These are phyloP conservation scores for Trypanosoma melophagium DNA, from an alignment of 208 protist species.

Conservation along the genomic window DNA sequence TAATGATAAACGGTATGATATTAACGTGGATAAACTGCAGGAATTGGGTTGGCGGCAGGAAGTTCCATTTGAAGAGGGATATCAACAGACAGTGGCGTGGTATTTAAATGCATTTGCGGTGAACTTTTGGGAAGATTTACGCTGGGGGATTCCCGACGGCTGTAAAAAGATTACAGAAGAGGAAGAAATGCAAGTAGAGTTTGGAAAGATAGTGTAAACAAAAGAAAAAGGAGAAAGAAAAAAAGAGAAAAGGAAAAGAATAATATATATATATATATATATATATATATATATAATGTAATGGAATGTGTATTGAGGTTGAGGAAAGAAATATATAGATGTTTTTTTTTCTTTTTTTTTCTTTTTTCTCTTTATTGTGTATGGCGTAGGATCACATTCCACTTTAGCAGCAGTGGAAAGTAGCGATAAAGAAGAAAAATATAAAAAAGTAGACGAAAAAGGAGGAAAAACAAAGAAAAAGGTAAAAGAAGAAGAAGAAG, in stretches of 20 bases:
- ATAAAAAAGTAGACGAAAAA: too few species aligned
- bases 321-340: constrained; percentile 1
- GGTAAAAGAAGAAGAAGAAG: constrained; percentile 12
- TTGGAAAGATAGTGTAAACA: too few species aligned
- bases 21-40: constrained; percentile 54
- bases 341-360: constrained; percentile 20
- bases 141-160: constrained; percentile 19
- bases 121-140: constrained; percentile 37
- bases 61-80: constrained; percentile 55
- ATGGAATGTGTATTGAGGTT: not conserved
- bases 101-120: constrained; percentile 36
- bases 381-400: too few species aligned
- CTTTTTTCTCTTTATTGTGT: too few species aligned
- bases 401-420: too few species aligned
- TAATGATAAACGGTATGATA: constrained; percentile 90
- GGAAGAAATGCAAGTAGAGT: not conserved
- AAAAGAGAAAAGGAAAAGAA: not conserved
- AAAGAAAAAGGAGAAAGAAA: too few species aligned
- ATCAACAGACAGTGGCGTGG: constrained; percentile 57
- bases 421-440: too few species aligned
- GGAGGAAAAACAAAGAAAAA: constrained; percentile 7
- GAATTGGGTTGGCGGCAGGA: constrained; percentile 71
- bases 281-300: not conserved
- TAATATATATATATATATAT: not conserved
- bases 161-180: not conserved